phyloP scores from a whole-genome alignment of 23 red algal genomes.

The Cyanidiococcus yangmingshanensis region DNA sequence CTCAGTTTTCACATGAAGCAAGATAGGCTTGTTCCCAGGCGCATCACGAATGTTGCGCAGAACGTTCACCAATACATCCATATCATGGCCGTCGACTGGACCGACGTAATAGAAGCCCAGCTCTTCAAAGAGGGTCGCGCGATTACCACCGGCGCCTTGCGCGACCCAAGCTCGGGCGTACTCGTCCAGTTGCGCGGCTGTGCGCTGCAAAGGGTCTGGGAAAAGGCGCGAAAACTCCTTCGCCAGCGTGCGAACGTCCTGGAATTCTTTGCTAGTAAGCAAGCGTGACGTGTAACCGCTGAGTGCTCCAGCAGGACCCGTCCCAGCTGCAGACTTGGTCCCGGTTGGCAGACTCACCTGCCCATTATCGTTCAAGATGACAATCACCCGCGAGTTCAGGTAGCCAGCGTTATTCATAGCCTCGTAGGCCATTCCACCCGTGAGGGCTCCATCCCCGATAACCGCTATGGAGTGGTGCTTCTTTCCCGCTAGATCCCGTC shows the following conservation, averaged over 20 bases:
- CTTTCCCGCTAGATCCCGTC: conserved; percentile 59
- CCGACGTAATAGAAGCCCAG: conserved; percentile 98
- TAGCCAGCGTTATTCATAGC: conserved; percentile 97
- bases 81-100: conserved; percentile 84
- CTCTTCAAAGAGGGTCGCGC: conserved; percentile 86
- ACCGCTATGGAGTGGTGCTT: conserved; percentile 66
- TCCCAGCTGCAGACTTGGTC: conserved; percentile 80
- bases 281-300: conserved; percentile 71
- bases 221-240: conserved; percentile 81
- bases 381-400: conserved; percentile 82
- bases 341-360: conserved; percentile 92
- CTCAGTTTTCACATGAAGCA: conserved; percentile 86
- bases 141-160: conserved; percentile 36
- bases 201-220: conserved; percentile 64
- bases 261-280: conserved; percentile 60
- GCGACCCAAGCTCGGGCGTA: conserved; percentile 55
- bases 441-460: conserved; percentile 96
- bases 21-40: conserved; percentile 88
- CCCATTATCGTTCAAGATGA: conserved; percentile 94
- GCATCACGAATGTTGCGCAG: conserved; percentile 86
- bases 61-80: conserved; percentile 62
- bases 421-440: conserved; percentile 95
- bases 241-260: conserved; percentile 58
- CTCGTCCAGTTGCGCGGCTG: conserved; percentile 89
- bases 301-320: conserved; percentile 69